Evolutionary conservation across 2,329 filamentous ascomycete species (phyloP).

Genomic region (Verticillium isaacii): DNA sequence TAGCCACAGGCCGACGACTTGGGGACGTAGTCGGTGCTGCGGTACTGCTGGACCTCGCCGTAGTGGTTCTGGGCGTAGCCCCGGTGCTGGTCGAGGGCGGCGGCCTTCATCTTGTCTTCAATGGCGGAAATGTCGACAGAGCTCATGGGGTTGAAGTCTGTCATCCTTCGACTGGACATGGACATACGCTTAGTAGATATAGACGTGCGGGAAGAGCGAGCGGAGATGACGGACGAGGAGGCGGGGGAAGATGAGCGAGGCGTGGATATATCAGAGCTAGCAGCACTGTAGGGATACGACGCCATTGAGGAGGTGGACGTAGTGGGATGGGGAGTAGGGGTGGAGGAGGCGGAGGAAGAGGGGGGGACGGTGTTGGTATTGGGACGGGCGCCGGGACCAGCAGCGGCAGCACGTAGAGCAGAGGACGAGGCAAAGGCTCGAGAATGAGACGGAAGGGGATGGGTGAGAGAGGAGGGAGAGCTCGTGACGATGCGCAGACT

Average conservation of each 20-base stretch:
- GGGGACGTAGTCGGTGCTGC: conserved; percentile 47
- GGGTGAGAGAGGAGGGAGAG: background rate
- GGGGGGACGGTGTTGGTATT: background rate
- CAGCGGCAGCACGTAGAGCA: background rate
- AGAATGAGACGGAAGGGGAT: background rate
- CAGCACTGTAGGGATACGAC: conserved; percentile 35
- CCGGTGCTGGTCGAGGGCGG: conserved; percentile 54
- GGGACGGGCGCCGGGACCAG: background rate
- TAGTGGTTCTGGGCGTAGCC: conserved; percentile 56
- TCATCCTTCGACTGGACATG: conserved; percentile 44
- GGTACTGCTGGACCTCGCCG: conserved; percentile 49
- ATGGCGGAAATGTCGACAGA: conserved; percentile 52
- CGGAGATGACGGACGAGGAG: conserved; percentile 38
- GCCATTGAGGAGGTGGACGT: conserved; percentile 10
- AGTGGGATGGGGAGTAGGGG: background rate
- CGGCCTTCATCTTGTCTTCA: conserved; percentile 56
- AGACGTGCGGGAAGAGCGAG: conserved; percentile 44
- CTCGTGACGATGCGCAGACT: background rate
- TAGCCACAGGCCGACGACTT: conserved; percentile 51
- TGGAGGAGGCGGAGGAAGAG: background rate
- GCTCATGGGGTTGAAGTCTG: conserved; percentile 51
- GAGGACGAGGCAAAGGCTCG: background rate
- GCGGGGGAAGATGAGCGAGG: conserved; percentile 50
- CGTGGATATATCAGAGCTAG: conserved; percentile 47
- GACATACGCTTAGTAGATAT: conserved; percentile 48